These are phyloP conservation scores for Heracleum sosnowskyi DNA, from an alignment of 129 eudicot genomes.

Conservation along the genomic window DNA sequence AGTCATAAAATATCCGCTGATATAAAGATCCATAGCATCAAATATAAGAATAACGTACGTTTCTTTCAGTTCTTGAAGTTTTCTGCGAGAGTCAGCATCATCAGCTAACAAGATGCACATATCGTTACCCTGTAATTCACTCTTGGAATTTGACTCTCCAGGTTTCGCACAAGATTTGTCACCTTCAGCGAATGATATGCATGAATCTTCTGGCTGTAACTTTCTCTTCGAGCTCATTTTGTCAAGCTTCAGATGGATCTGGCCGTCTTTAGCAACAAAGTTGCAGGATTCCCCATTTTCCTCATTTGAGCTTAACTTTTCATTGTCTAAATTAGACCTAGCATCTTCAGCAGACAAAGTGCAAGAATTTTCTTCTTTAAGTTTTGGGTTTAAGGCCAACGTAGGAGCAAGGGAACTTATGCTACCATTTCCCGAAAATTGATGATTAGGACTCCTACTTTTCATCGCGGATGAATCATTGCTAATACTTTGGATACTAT, in stretches of 20 bases:
- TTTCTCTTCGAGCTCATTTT: constrained; percentile 50
- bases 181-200: constrained; percentile 40
- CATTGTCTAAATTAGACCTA: constrained; percentile 28
- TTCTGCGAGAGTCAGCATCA: constrained; percentile 42
- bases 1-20: not conserved
- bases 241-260: constrained; percentile 31
- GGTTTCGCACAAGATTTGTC: constrained; percentile 35
- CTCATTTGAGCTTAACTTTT: constrained; percentile 35
- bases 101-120: constrained; percentile 34
- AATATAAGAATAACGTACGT: constrained; percentile 37
- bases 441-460: constrained; percentile 13
- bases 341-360: constrained; percentile 42
- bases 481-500: constrained; percentile 19
- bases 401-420: constrained; percentile 20
- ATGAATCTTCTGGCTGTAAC: constrained; percentile 27
- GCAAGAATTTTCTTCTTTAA: constrained; percentile 27
- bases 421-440: constrained; percentile 29
- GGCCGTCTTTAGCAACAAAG: constrained; percentile 38
- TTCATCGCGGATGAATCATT: constrained; percentile 17
- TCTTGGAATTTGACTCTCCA: constrained; percentile 32
- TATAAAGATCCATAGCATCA: constrained; percentile 7
- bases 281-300: constrained; percentile 34
- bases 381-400: constrained; percentile 45
- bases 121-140: constrained; percentile 36
- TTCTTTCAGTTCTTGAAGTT: constrained; percentile 51